Conservation (phyloP, 1,284 basidiomycete species). For the Moesziomyces aphidis region DNA sequence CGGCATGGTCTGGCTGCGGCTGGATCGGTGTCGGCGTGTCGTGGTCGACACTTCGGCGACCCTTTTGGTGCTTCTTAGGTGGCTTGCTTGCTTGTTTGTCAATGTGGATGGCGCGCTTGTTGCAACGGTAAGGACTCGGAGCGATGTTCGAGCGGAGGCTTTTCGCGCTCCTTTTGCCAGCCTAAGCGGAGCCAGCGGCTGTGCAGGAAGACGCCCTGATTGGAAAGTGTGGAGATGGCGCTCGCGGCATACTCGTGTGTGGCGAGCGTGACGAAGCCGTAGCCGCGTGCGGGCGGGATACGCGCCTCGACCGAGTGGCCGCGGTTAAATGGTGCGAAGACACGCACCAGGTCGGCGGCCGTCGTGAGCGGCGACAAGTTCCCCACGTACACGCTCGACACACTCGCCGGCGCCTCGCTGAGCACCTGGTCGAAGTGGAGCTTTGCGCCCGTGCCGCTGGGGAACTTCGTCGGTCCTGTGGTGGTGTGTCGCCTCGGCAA, state of each 20-base stretch:
- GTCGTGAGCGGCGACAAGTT: slow-evolving; percentile 96
- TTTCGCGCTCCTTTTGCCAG: slow-evolving; percentile 86
- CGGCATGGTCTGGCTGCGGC: not conserved
- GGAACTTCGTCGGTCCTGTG: slow-evolving; percentile 23
- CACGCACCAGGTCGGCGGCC: slow-evolving; percentile 91
- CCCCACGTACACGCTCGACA: slow-evolving; percentile 96
- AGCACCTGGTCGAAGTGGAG: slow-evolving; percentile 84
- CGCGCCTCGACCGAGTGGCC: slow-evolving; percentile 97
- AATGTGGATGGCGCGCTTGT: not conserved
- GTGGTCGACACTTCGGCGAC: no score
- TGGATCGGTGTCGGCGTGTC: not conserved
- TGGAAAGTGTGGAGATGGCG: slow-evolving; percentile 86
- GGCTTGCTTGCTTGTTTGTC: not conserved
- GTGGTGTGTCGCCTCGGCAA: not conserved
- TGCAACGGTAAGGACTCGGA: slow-evolving; percentile 15
- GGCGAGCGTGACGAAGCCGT: slow-evolving; percentile 97
- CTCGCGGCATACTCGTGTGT: slow-evolving; percentile 96
- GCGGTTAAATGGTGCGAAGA: slow-evolving; percentile 86
- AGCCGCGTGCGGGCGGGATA: slow-evolving; percentile 84
- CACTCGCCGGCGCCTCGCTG: slow-evolving; percentile 87
- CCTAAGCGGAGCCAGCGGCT: slow-evolving; percentile 95
- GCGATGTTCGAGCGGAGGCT: slow-evolving; percentile 1
- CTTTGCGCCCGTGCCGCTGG: slow-evolving; percentile 1
- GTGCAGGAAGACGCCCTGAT: slow-evolving; percentile 91
- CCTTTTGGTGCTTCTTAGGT: no score